Evolutionary conservation across 345 rosid genomes (phyloP), one percentile per base, ranked within the genome.

Genomic region (Passiflora organensis): DNA sequence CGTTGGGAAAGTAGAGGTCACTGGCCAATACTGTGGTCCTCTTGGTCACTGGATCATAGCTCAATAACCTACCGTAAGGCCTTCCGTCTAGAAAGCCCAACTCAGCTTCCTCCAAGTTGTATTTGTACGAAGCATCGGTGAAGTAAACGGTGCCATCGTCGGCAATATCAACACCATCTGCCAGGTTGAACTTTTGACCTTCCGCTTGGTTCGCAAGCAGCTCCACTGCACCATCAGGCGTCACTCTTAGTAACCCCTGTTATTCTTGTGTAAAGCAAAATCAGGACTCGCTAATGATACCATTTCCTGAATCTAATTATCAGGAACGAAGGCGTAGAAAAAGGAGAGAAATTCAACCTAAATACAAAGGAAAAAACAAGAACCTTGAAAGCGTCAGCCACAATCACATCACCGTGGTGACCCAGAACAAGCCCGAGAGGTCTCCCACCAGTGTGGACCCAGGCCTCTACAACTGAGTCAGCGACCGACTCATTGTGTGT

Each of bases 371-470:
- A 28, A 28, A 28, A 28, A 28, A 8, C 34, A 24, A 73, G n/a
- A 55, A 91, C 96, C 96, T 76, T 82, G 23, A 58, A 54, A 0
- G 95, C 81, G 28, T 88, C 93, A 8, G 89, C 95, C 0, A 91
- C 93, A 0, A 88, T 63, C 2, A 91, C 24, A 37, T 80, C 88
- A 0, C 58, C 43, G 8, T 74, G 6, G 10, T 22, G 60, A 16
- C 82, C 80, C 2, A 91, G 55, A 25, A 78, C 88, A 25, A 91
- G 16, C 6, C 98, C 98, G 5, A 91, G 89, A 0, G 98, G 96
- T 45, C 96, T 64, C 1, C 96, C 98, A 1, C 89, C 82, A 4
- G 96, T 91, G 58, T 78, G 68, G 16, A 86, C 78, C 86, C 76
- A 82, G 13, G 72, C 66, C 48, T 80, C 79, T 10, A 85, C 73